phyloP scores from a whole-genome alignment of 2,329 filamentous ascomycete species.

The Orbilia blumenaviensis region DNA sequence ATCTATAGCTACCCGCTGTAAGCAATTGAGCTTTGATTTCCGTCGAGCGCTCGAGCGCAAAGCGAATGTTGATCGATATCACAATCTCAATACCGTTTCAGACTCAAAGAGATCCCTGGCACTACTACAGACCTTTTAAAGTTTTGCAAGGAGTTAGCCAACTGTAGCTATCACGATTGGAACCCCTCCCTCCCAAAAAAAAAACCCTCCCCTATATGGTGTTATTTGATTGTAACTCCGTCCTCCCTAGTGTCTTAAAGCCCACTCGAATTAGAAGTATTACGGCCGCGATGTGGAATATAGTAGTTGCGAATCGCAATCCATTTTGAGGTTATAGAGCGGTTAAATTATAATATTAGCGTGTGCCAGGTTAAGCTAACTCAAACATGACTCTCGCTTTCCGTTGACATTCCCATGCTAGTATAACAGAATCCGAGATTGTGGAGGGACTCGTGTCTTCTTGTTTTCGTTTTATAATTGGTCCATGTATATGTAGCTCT shows the following conservation, averaged over 20 bases:
- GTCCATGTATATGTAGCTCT: background rate
- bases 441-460: background rate
- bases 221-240: background rate
- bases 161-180: background rate
- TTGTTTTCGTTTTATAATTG: background rate
- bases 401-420: background rate
- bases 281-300: background rate
- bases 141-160: background rate
- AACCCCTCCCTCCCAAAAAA: too few relatives aligned
- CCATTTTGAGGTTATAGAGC: background rate
- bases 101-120: background rate
- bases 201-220: too few relatives aligned
- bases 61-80: slow-evolving; percentile 16
- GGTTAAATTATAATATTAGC: background rate
- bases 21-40: too few relatives aligned
- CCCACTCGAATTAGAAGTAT: slow-evolving; percentile 1
- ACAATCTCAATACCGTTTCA: background rate
- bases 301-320: slow-evolving; percentile 13
- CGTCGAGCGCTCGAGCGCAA: too few relatives aligned
- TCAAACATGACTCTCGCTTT: slow-evolving; percentile 32
- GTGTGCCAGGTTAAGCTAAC: background rate
- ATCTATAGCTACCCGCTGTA: too few relatives aligned
- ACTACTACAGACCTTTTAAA: background rate
- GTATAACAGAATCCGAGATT: background rate
- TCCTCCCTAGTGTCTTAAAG: background rate